These are phyloP conservation scores for Vitis hybrid DNA, from an alignment of 177 flowering plant genomes.

Conservation along the genomic window DNA sequence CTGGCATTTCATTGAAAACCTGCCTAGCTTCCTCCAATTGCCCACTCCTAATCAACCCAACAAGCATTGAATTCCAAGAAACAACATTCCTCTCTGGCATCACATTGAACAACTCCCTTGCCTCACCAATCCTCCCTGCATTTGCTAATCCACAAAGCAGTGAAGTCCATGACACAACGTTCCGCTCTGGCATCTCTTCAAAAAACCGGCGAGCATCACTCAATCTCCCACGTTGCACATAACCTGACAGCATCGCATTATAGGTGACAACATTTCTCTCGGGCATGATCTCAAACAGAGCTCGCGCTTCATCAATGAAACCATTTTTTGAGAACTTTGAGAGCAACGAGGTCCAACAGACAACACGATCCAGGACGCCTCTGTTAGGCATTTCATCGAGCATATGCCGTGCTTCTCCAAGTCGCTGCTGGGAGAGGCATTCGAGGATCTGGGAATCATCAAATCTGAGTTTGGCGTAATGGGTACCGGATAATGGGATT, in stretches of 20 bases:
- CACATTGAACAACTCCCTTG: conserved; percentile 35
- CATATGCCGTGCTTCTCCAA: conserved; percentile 34
- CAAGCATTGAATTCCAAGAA: conserved; percentile 47
- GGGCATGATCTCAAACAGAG: conserved; percentile 49
- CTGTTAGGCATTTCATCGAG: conserved; percentile 36
- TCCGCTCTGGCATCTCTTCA: conserved; percentile 45
- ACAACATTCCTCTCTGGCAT: conserved; percentile 61
- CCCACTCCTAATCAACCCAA: conserved; percentile 46
- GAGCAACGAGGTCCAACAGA: conserved; percentile 41
- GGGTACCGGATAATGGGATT: conserved; percentile 10
- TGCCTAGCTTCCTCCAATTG: conserved; percentile 43
- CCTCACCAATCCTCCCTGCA: conserved; percentile 39
- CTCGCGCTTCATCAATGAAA: conserved; percentile 42
- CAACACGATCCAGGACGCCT: conserved; percentile 19
- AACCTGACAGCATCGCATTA: conserved; percentile 54
- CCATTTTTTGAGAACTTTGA: conserved; percentile 36
- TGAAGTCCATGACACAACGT: conserved; percentile 50
- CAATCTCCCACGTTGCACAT: conserved; percentile 39
- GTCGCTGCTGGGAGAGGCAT: conserved; percentile 17
- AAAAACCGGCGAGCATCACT: conserved; percentile 37
- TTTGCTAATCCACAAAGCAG: conserved; percentile 43
- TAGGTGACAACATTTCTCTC: conserved; percentile 43
- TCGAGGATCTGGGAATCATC: conserved; percentile 28
- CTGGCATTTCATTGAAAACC: conserved; percentile 42
- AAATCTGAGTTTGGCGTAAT: conserved; percentile 6